Conservation (phyloP, 208 protist genomes). For the Crithidia sp. region DNA sequence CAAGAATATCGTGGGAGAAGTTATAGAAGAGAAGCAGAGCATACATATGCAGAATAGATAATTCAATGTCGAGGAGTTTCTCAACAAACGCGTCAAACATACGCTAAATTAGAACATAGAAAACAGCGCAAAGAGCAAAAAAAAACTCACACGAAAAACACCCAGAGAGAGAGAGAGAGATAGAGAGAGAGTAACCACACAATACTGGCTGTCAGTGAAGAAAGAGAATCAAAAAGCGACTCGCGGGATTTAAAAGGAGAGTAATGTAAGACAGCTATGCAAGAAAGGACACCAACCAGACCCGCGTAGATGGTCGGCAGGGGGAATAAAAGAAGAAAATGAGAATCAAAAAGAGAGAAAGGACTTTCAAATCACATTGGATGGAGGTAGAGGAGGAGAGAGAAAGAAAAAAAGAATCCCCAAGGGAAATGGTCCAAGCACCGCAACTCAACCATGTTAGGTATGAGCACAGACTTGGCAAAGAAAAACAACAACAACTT, state of each 20-base stretch:
- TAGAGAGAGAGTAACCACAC: neutral
- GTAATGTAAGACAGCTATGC: too few relatives aligned
- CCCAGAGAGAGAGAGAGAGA: conserved; percentile 7
- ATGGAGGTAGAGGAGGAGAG: neutral
- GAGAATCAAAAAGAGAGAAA: neutral
- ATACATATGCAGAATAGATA: too few relatives aligned
- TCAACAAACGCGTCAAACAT: too few relatives aligned
- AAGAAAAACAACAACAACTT: neutral
- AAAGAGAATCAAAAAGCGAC: conserved; percentile 18
- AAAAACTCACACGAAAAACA: neutral
- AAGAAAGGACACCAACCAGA: too few relatives aligned
- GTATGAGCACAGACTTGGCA: too few relatives aligned
- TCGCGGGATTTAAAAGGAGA: neutral
- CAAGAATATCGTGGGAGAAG: neutral
- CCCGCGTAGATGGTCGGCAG: too few relatives aligned
- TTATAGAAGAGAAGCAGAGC: too few relatives aligned
- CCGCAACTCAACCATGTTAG: too few relatives aligned
- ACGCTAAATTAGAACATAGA: neutral
- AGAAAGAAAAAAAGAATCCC: neutral
- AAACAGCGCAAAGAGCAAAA: conserved; percentile 1
- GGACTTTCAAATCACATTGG: neutral
- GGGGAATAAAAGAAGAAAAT: conserved; percentile 20
- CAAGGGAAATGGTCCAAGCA: too few relatives aligned
- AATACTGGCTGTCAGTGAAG: neutral
- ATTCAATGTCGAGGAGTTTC: too few relatives aligned